phyloP scores from a whole-genome alignment of 2,329 filamentous ascomycete species.

The Penicillium polonicum region DNA sequence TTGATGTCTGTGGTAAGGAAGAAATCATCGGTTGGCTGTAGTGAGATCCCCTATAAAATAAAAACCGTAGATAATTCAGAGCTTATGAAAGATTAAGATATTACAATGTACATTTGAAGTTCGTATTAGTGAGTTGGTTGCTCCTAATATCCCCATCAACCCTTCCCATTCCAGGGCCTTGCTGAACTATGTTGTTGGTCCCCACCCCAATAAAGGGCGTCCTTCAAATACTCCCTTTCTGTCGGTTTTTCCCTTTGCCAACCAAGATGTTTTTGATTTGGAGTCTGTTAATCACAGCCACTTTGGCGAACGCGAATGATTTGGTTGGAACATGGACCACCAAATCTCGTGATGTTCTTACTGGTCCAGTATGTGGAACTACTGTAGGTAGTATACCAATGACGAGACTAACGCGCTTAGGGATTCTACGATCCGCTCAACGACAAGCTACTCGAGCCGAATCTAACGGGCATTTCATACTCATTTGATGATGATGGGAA shows the following conservation, averaged over 20 bases:
- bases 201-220: conserved; percentile 25
- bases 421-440: conserved; percentile 67
- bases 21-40: no score
- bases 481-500: conserved; percentile 68
- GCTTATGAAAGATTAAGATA: no score
- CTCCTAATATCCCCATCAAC: background rate
- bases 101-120: no score
- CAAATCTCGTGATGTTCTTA: conserved; percentile 67
- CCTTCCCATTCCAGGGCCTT: background rate
- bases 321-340: conserved; percentile 71
- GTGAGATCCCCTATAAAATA: no score
- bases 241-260: conserved; percentile 9
- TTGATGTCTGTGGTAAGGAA: no score
- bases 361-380: conserved; percentile 59
- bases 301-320: conserved; percentile 47
- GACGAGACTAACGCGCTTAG: conserved; percentile 41
- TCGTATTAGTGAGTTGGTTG: no score
- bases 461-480: conserved; percentile 68
- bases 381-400: background rate
- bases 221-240: conserved; percentile 11
- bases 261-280: conserved; percentile 34
- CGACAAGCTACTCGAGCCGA: conserved; percentile 66
- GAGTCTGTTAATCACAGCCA: conserved; percentile 38
- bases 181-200: conserved; percentile 9
- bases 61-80: no score